These are phyloP conservation scores for Monilinia fructicola DNA, from an alignment of 2,329 filamentous ascomycete genomes.

Conservation along the genomic window DNA sequence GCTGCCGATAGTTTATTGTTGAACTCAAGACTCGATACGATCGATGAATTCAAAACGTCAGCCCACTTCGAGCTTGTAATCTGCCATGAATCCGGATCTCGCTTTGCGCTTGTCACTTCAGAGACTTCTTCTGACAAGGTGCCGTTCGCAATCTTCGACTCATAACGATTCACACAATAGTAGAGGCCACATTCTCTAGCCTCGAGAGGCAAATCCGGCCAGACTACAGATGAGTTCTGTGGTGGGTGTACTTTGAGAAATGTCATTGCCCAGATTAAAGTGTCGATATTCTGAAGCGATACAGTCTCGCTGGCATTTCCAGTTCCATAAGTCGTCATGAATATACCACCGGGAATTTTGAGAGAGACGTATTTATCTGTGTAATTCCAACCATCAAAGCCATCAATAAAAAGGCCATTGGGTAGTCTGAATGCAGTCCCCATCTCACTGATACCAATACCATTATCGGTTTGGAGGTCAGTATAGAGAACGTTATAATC, in stretches of 20 bases:
- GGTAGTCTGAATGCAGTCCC: constrained; percentile 11
- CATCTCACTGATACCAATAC: not conserved
- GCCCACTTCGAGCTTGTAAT: constrained; percentile 11
- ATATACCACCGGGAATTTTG: constrained; percentile 2
- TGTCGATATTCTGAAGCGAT: constrained; percentile 5
- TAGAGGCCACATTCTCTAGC: constrained; percentile 13
- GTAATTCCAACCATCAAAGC: constrained; percentile 14
- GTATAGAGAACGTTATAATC: constrained; percentile 11
- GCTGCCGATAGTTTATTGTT: constrained; percentile 5
- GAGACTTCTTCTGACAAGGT: constrained; percentile 3
- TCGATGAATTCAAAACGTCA: constrained; percentile 9
- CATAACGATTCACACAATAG: constrained; percentile 12
- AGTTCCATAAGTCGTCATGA: constrained; percentile 11
- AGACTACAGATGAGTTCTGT: not conserved
- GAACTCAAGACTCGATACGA: constrained; percentile 9
- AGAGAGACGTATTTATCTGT: not conserved
- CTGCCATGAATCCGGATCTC: constrained; percentile 18
- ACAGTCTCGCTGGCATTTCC: constrained; percentile 14
- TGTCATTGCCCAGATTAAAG: constrained; percentile 11
- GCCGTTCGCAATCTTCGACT: not conserved
- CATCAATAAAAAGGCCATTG: constrained; percentile 10
- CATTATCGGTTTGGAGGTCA: not conserved
- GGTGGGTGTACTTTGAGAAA: constrained; percentile 10
- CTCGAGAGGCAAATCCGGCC: constrained; percentile 4
- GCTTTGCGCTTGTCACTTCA: not conserved